phyloP scores from a whole-genome alignment of 495 filamentous ascomycete species.

The Neurospora africana region DNA sequence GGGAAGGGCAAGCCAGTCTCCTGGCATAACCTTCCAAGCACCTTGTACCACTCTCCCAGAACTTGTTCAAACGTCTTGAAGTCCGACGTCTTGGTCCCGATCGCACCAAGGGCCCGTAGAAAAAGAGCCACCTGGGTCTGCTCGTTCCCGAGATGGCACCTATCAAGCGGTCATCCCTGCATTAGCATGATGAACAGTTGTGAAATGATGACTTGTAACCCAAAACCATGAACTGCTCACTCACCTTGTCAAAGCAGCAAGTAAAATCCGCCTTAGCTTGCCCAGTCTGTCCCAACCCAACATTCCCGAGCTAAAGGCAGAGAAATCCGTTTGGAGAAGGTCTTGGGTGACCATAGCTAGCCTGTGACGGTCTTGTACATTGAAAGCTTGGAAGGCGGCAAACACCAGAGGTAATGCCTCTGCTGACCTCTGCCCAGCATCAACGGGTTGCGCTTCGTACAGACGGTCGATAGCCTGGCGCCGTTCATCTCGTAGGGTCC shows the following conservation, averaged over 20 bases:
- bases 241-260: slow-evolving; percentile 24
- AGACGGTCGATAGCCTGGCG: slow-evolving; percentile 59
- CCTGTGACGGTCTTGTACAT: slow-evolving; percentile 24
- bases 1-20: slow-evolving; percentile 3
- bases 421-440: slow-evolving; percentile 15
- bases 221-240: neutral
- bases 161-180: neutral
- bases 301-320: slow-evolving; percentile 10
- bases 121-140: slow-evolving; percentile 4
- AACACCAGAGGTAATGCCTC: slow-evolving; percentile 27
- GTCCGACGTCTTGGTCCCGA: slow-evolving; percentile 6
- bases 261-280: slow-evolving; percentile 24
- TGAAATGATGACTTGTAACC: neutral
- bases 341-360: slow-evolving; percentile 27
- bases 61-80: slow-evolving; percentile 4
- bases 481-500: slow-evolving; percentile 43
- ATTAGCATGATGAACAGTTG: neutral
- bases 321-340: slow-evolving; percentile 21
- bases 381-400: slow-evolving; percentile 18
- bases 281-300: slow-evolving; percentile 19
- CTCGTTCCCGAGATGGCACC: slow-evolving; percentile 1
- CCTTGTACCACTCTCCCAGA: slow-evolving; percentile 11
- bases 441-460: slow-evolving; percentile 14
- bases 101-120: slow-evolving; percentile 6
- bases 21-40: slow-evolving; percentile 16